Evolutionary conservation across 2,329 filamentous ascomycete genomes (phyloP).

Genomic region (Sporothrix protearum): DNA sequence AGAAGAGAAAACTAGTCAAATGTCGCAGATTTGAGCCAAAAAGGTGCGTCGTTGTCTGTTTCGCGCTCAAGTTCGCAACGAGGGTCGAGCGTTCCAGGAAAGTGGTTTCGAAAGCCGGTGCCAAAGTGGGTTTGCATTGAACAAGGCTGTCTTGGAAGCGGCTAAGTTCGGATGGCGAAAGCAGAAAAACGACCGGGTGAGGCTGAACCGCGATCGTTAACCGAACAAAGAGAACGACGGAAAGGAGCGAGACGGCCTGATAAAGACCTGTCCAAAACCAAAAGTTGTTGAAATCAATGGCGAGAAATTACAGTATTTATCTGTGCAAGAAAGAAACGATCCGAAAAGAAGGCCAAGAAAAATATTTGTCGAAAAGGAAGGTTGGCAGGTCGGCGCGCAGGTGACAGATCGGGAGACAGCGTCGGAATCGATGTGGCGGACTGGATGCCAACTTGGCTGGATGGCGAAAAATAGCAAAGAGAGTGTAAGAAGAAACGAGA

Average conservation of each 20-base stretch:
- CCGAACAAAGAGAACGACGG: constrained; percentile 3
- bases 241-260: not conserved
- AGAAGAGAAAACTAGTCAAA: not conserved
- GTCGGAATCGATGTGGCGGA: not conserved
- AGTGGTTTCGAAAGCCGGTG: constrained; percentile 5
- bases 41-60: not conserved
- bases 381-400: not conserved
- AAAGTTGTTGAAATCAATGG: not conserved
- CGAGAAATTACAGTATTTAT: not conserved
- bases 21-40: not conserved
- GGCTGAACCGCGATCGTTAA: not conserved
- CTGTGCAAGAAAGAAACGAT: not conserved
- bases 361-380: not conserved
- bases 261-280: not conserved
- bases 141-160: constrained; percentile 13
- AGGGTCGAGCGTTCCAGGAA: not conserved
- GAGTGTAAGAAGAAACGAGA: not conserved
- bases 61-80: not conserved
- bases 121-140: constrained; percentile 17
- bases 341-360: not conserved
- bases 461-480: not conserved
- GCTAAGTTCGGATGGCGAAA: constrained; percentile 19
- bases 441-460: not conserved
- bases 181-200: constrained; percentile 8
- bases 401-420: not conserved